Evolutionary conservation across 495 filamentous ascomycete genomes (phyloP), one percentile per base, ranked within the genome.

Genomic region (Monascus purpureus): DNA sequence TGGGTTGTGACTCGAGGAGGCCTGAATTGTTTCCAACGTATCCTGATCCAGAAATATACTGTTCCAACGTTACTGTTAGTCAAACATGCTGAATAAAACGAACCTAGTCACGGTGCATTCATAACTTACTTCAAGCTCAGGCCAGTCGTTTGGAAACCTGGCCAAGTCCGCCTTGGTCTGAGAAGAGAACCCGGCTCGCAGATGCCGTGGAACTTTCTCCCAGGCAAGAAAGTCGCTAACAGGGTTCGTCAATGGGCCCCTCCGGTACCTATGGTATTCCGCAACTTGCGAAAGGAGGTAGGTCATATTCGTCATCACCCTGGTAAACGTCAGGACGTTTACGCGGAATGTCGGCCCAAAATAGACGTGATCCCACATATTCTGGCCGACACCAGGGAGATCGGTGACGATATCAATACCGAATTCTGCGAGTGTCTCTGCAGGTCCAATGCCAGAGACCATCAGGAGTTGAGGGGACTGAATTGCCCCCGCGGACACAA

Each of bases 131-230:
- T 73, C 67, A n/a, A 72, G 38, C 14, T 75, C 69, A 0, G 72
- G 73, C 72, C 72, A 77, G 40, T 76, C 71, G 0, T 33, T 8
- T 0, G 70, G 60, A 30, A 67, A 68, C 24, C 31, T 31, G 12
- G 40, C 36, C 5, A 75, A 59, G 23, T 45, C 47, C 1, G 31
- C n/a, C 11, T 49, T 25, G 8, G 49, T 42, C 26, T 34, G 20
- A 1, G 27, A 13, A 3, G 44, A 52, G 11, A 59, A 40, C 1
- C n/a, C 24, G 0, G 39, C 28, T 17, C 53, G 46, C 1, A 38
- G 28, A 4, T 8, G 1, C 0, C 9, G 2, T n/a, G 58, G 53
- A 24, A 59, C 20, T 39, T 69, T 70, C 37, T 73, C 70, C 31
- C 56, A 72, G 0, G 53, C 63, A 1, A 70, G 29, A 29, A 52